Conservation (phyloP, 2,329 filamentous ascomycete species). For the Aspergillus eucalypticola region DNA sequence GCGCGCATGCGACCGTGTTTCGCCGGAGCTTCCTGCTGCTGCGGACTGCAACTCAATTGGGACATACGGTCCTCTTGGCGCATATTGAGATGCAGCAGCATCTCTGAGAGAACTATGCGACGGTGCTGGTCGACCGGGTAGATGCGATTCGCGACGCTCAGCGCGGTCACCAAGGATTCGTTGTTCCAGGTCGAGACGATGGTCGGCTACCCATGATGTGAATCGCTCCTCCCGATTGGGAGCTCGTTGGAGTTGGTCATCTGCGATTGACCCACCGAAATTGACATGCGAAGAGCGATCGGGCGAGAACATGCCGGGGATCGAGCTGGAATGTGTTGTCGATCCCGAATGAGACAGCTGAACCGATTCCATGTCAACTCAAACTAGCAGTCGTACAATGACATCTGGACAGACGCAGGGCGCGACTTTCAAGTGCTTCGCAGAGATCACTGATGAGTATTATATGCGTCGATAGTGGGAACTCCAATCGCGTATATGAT, state of each 20-base stretch:
- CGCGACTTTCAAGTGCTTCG: background rate
- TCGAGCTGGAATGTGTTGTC: slow-evolving; percentile 13
- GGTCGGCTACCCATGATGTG: background rate
- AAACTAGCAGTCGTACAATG: slow-evolving; percentile 9
- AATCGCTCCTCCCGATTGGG: background rate
- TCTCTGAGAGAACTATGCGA: background rate
- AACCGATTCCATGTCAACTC: slow-evolving; percentile 19
- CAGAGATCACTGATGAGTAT: background rate
- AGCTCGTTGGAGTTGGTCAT: background rate
- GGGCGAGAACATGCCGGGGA: slow-evolving; percentile 1
- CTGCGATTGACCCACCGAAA: background rate
- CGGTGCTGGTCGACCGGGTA: slow-evolving; percentile 4
- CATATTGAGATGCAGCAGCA: slow-evolving; percentile 1
- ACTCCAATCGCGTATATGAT: background rate
- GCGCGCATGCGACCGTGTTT: background rate
- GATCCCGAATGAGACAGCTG: slow-evolving; percentile 14
- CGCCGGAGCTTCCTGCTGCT: background rate
- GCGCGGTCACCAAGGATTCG: slow-evolving; percentile 10
- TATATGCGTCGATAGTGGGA: background rate
- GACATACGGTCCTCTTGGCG: slow-evolving; percentile 4
- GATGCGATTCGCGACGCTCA: slow-evolving; percentile 7
- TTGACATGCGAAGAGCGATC: slow-evolving; percentile 4
- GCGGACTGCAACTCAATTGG: slow-evolving; percentile 6
- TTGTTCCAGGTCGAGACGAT: slow-evolving; percentile 2
- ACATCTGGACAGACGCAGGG: slow-evolving; percentile 14